Evolutionary conservation across 2,329 filamentous ascomycete species (phyloP), one percentile per base, ranked within the genome.

Genomic region (Aspergillus sp.): DNA sequence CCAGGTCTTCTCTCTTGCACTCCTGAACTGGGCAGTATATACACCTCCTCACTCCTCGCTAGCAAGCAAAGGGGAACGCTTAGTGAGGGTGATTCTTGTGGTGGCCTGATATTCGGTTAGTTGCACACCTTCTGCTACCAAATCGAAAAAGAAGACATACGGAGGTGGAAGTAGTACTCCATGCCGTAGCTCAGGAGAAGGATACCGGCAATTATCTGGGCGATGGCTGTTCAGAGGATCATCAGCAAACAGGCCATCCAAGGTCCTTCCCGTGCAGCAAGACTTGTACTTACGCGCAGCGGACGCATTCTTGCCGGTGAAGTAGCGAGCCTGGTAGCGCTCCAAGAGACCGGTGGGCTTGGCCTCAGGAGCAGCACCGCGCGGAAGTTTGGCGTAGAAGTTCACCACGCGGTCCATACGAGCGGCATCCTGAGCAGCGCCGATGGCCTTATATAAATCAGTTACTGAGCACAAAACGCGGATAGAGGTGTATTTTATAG

Each of bases 51-150:
- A 48, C 48, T 47, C 30, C 33, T 33, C 42, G 42, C 37, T 33
- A 36, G 42, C 20, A 33, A 36, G 37, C 41, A 30, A 38, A 35
- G 29, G 24, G 20, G 40, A 36, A 42, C 38, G 40, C 59, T 71
- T 93, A 98, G 75, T 98, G 91, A 55, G 86, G 84, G 68, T 98
- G 93, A 82, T 98, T 96, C 84, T 98, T 98, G 83, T 96, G 89
- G 78, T 98, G 89, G 56, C 91, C 91, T 98, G 51, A 34, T 33
- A 28, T 39, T 27, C 34, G 45, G 30, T 42, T 33, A 42, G 38
- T 29, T 32, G 11, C 13, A 11, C 33, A 19, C 12, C 26, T 24
- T 10, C 17, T 12, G 29, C 29, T 17, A 12, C 3, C 26, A 24
- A n/a, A 16, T 24, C 25, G 25, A 35, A 27, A 17, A 78, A 25